phyloP scores from a whole-genome alignment of 2,329 filamentous ascomycete species.

The Botrytis hyacinthi region DNA sequence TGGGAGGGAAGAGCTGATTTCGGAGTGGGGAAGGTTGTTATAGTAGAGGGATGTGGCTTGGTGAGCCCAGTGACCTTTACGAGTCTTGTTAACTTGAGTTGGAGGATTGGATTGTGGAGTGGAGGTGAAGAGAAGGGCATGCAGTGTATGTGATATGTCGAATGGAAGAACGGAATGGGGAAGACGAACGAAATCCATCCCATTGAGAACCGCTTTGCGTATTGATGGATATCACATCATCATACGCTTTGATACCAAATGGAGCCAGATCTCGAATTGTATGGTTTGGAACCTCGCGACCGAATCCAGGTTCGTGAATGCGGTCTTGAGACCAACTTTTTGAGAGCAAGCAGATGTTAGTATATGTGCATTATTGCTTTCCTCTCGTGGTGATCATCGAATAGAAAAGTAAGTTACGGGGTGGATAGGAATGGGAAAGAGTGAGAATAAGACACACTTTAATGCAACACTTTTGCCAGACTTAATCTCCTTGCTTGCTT shows the following conservation, averaged over 20 bases:
- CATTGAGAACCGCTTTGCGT: constrained; percentile 48
- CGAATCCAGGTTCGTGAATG: constrained; percentile 26
- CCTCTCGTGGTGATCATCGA: not conserved
- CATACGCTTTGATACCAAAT: constrained; percentile 49
- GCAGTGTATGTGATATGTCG: not conserved
- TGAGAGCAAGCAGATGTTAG: constrained; percentile 1
- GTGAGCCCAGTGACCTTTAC: constrained; percentile 34
- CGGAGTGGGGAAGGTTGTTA: constrained; percentile 34
- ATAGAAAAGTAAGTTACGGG: not conserved
- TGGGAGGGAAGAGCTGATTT: constrained; percentile 37
- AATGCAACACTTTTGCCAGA: constrained; percentile 42
- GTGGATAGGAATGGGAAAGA: not conserved
- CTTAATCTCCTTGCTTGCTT: constrained; percentile 43
- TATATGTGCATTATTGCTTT: not conserved
- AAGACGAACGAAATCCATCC: constrained; percentile 43
- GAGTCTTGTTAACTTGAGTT: not conserved
- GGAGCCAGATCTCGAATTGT: constrained; percentile 19
- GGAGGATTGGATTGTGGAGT: not conserved
- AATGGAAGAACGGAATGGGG: too few relatives aligned
- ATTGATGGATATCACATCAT: constrained; percentile 50
- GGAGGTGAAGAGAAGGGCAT: not conserved
- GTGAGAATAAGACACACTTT: constrained; percentile 22
- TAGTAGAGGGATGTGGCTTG: constrained; percentile 36
- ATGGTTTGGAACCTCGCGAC: constrained; percentile 24
- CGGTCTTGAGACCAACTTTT: constrained; percentile 25